A percentile compares a stretch with the other conserved stretches of the same genome.
These are phyloP conservation scores for Carallia pectinifolia DNA, from an alignment of 345 rosid genomes.

Conservation along the genomic window DNA sequence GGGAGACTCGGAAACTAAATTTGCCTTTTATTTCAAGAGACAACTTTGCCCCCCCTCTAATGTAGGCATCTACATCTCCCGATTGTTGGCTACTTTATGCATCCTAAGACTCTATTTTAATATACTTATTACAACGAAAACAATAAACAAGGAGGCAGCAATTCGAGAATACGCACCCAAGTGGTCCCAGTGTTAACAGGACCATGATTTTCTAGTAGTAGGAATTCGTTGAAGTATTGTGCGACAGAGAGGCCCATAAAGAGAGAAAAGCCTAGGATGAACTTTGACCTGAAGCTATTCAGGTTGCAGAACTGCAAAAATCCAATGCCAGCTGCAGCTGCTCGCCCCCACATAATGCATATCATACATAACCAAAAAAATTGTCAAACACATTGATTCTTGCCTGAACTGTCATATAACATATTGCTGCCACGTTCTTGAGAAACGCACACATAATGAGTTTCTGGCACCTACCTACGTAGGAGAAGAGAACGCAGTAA, in stretches of 20 bases:
- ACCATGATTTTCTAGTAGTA: constrained; percentile 55
- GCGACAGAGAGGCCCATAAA: constrained; percentile 84
- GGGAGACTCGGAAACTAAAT: no score
- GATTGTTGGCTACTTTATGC: no score
- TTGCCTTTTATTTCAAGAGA: no score
- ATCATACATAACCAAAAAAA: neutral
- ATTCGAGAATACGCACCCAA: constrained; percentile 43
- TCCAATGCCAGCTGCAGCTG: constrained; percentile 83
- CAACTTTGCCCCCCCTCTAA: no score
- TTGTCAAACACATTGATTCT: neutral
- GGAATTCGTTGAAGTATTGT: constrained; percentile 68
- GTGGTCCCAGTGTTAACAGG: constrained; percentile 64
- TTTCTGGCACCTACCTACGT: constrained; percentile 61
- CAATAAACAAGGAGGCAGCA: neutral
- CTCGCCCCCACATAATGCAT: constrained; percentile 8
- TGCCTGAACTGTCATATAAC: neutral
- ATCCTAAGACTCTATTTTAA: no score
- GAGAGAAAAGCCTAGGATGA: constrained; percentile 75
- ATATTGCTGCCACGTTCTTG: neutral
- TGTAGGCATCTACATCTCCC: no score
- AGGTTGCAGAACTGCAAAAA: constrained; percentile 83
- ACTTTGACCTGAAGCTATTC: constrained; percentile 82
- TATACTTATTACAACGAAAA: neutral
- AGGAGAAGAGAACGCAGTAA: constrained; percentile 79
- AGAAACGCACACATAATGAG: neutral